Conservation (phyloP, 2,329 filamentous ascomycete species). For the Ophiocordyceps camponoti-saundersi region DNA sequence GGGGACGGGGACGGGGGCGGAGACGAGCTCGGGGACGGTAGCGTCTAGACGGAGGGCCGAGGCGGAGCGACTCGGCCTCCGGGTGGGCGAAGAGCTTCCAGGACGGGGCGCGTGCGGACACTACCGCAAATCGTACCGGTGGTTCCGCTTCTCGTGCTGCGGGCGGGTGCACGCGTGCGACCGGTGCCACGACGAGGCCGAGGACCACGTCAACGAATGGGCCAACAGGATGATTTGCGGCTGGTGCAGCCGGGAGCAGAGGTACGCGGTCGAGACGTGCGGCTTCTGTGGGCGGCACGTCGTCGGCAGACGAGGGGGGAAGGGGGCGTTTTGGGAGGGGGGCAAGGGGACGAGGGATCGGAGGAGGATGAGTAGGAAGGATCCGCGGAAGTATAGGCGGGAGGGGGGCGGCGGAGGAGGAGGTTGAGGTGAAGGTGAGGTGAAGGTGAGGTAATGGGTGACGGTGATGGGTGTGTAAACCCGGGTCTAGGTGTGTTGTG, state of each 20-base stretch:
- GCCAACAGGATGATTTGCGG: constrained; percentile 74
- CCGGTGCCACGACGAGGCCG: constrained; percentile 56
- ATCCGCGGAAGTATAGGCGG: constrained; percentile 56
- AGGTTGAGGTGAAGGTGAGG: no score
- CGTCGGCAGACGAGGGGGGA: constrained; percentile 44
- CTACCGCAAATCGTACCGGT: constrained; percentile 41
- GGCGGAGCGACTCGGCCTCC: constrained; percentile 37
- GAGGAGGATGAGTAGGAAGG: constrained; percentile 56
- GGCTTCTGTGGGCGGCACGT: constrained; percentile 54
- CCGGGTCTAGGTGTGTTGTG: no score
- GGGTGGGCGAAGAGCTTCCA: constrained; percentile 38
- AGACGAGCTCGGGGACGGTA: constrained; percentile 22
- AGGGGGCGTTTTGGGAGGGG: constrained; percentile 66
- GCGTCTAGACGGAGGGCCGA: constrained; percentile 22
- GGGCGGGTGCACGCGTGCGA: constrained; percentile 42
- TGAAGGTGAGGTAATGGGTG: no score
- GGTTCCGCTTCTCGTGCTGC: constrained; percentile 51
- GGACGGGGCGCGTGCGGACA: constrained; percentile 36
- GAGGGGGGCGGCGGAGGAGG: constrained; percentile 18
- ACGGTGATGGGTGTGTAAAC: no score
- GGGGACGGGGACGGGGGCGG: constrained; percentile 5
- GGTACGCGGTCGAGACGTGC: constrained; percentile 61
- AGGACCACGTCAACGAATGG: constrained; percentile 63
- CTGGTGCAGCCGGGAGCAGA: constrained; percentile 65
- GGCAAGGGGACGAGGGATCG: constrained; percentile 66